Percentiles rank a stretch among this genome's conserved stretches.
phyloP scores from a whole-genome alignment of 495 filamentous ascomycete species.

The Trichoderma gamsii region DNA sequence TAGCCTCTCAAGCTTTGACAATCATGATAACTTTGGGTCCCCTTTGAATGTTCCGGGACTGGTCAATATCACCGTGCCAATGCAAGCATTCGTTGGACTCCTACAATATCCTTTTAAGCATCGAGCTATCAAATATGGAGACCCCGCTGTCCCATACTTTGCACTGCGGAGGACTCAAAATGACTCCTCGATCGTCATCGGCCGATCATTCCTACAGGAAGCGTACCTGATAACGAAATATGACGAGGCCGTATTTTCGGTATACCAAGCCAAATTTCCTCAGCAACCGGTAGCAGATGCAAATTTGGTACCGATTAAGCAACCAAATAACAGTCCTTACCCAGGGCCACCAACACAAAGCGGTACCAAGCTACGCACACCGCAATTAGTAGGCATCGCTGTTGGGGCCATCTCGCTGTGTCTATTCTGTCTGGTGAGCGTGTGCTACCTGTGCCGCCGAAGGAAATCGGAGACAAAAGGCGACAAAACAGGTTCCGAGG shows the following conservation, averaged over 20 bases:
- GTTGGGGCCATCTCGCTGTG: constrained; percentile 40
- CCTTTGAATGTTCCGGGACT: constrained; percentile 39
- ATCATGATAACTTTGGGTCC: constrained; percentile 37
- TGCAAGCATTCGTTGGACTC: constrained; percentile 56
- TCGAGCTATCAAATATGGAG: constrained; percentile 38
- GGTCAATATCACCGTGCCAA: constrained; percentile 58
- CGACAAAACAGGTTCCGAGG: constrained; percentile 17
- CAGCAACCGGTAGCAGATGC: constrained; percentile 37
- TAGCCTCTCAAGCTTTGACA: constrained; percentile 46
- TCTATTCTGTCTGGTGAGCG: constrained; percentile 31
- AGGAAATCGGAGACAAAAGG: constrained; percentile 25
- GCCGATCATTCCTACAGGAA: constrained; percentile 66
- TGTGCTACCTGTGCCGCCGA: constrained; percentile 29
- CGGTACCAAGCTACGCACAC: constrained; percentile 38
- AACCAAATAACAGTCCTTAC: constrained; percentile 41
- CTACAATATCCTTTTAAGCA: constrained; percentile 51
- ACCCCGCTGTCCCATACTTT: constrained; percentile 52
- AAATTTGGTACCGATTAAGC: constrained; percentile 44
- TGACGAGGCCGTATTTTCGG: constrained; percentile 53
- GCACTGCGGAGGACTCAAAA: constrained; percentile 47
- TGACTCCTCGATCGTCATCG: constrained; percentile 55
- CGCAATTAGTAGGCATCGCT: constrained; percentile 34
- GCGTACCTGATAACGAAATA: constrained; percentile 64
- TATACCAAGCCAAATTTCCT: constrained; percentile 52
- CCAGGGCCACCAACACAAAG: constrained; percentile 26